Conservation (phyloP, 495 filamentous ascomycete genomes). For the Penicillium fimorum region DNA sequence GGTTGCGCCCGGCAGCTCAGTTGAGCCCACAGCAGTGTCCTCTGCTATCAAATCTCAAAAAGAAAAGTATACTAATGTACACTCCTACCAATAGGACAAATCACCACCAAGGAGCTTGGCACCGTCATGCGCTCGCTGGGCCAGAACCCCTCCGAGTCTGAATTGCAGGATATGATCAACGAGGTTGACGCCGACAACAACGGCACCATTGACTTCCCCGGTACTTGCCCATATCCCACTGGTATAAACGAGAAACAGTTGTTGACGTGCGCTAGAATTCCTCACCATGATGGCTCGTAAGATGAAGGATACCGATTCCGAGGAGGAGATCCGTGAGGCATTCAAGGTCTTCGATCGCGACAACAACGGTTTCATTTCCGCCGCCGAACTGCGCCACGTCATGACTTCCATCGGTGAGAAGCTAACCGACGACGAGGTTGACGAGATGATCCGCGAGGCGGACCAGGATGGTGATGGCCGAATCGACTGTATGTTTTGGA, state of each 20-base stretch:
- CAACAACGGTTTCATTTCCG: slow-evolving; percentile 99
- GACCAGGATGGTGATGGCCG: slow-evolving; percentile 97
- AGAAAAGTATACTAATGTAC: background rate
- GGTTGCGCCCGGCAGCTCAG: slow-evolving; percentile 14
- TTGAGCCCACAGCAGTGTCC: slow-evolving; percentile 2
- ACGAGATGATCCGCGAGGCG: slow-evolving; percentile 99
- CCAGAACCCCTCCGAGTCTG: slow-evolving; percentile 98
- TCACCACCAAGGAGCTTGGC: slow-evolving; percentile 98
- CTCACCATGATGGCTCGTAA: slow-evolving; percentile 99
- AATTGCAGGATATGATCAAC: slow-evolving; percentile 99
- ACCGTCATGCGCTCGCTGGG: slow-evolving; percentile 99
- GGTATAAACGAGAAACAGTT: background rate
- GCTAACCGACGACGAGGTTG: slow-evolving; percentile 98
- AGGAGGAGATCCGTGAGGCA: slow-evolving; percentile 96
- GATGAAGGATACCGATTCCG: slow-evolving; percentile 99
- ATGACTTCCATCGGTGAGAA: slow-evolving; percentile 99
- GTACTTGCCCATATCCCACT: slow-evolving; percentile 45
- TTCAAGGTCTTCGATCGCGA: slow-evolving; percentile 98
- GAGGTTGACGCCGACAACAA: slow-evolving; percentile 99
- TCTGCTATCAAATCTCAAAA: background rate
- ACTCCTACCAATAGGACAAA: slow-evolving; percentile 67
- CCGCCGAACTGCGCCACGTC: slow-evolving; percentile 95
- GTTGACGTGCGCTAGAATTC: slow-evolving; percentile 65
- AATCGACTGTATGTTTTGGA: slow-evolving; percentile 76
- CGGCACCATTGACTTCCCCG: slow-evolving; percentile 98